Evolutionary conservation across 2,329 filamentous ascomycete species (phyloP), one percentile per base, ranked within the genome.

Genomic region (Diaporthe sp.): DNA sequence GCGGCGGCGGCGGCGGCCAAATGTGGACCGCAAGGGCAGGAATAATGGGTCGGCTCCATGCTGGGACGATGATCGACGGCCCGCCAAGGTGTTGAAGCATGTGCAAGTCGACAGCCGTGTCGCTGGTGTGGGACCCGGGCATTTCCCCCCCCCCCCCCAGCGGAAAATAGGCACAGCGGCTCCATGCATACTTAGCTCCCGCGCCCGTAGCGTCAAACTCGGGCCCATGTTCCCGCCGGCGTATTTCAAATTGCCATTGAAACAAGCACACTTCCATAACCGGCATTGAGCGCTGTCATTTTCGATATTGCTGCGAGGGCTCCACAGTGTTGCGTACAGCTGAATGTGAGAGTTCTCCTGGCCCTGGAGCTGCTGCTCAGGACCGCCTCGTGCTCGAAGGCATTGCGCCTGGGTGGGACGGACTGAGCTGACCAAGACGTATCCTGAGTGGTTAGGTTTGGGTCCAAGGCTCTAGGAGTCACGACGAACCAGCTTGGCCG

Each of bases 241-340:
- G 63, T 66, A 68, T 68, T 68, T 68, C 63, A 68, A 68, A 68
- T 68, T 53, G n/a, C 17, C 63, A 68, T 68, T 68, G 63, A 68
- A 68, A 68, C 63, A 39, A 53, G 63, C 47, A 68, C 44, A 39
- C 32, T 30, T 37, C 19, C 44, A 53, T 30, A 51, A 27, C 32
- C 25, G 19, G 63, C 63, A 39, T 39, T 39, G 63, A 39, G 47
- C 15, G 44, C 63, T 39, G 47, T 39, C 25, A 35, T 47, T 53
- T 50, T 53, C n/a, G 47, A 68, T 35, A 12, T 53, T 53, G 32
- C n/a, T 22, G 47, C 22, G 9, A 17, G 63, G 13, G 10, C 17
- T 27, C 15, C 15, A 19, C 32, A 37, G 22, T 37, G 15, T 13
- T 39, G n/a, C 22, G 4, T 19, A 22, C 63, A 27, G 63, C 30